Conservation (phyloP, 306 rosid species). For the Prunus armeniaca region DNA sequence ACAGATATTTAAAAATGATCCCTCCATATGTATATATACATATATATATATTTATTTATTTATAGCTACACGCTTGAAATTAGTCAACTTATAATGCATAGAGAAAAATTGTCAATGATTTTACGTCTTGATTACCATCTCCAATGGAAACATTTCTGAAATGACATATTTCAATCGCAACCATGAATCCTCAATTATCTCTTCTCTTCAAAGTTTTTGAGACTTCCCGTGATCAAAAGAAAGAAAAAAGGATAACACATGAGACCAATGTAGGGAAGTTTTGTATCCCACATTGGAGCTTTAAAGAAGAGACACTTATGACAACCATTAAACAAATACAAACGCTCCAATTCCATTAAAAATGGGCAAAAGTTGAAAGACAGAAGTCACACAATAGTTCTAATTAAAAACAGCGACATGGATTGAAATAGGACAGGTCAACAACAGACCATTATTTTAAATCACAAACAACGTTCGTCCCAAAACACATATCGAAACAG, state of each 20-base stretch:
- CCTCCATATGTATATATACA: background rate
- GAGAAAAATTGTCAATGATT: background rate
- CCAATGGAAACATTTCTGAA: too few relatives aligned
- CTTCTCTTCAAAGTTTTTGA: background rate
- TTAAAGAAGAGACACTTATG: background rate
- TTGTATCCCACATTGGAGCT: too few relatives aligned
- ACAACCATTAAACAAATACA: background rate
- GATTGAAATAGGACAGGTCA: background rate
- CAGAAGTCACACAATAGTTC: background rate
- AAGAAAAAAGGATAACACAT: background rate
- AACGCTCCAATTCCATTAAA: background rate
- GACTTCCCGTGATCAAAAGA: background rate
- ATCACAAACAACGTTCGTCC: background rate
- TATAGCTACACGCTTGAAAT: background rate
- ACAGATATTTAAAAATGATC: constrained; percentile 4
- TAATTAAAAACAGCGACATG: background rate
- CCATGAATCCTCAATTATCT: too few relatives aligned
- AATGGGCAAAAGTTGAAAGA: background rate
- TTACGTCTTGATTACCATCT: background rate
- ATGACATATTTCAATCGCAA: too few relatives aligned
- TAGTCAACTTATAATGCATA: background rate
- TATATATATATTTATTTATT: too few relatives aligned
- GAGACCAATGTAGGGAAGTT: too few relatives aligned
- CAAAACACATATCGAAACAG: constrained; percentile 5
- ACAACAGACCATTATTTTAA: background rate